phyloP scores from a whole-genome alignment of 192 early-diverging fungal species.

The Coemansia sp. region DNA sequence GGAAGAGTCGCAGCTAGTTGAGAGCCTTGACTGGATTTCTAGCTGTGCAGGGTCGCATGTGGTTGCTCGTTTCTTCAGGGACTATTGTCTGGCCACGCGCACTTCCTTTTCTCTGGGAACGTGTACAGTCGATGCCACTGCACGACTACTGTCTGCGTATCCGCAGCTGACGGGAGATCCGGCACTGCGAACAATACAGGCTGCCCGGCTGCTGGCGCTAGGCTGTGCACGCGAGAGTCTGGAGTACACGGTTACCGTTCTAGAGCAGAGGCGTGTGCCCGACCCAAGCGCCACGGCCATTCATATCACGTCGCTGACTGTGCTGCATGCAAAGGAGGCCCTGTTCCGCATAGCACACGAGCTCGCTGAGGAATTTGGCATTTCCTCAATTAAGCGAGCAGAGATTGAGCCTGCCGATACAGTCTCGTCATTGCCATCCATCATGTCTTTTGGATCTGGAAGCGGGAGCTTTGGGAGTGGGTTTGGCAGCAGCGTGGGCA shows the following conservation, averaged over 20 bases:
- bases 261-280: slow-evolving; percentile 42
- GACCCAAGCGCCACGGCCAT: slow-evolving; percentile 43
- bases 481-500: not conserved
- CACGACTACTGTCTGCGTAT: slow-evolving; percentile 16
- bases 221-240: slow-evolving; percentile 33
- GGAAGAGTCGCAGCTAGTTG: slow-evolving; percentile 34
- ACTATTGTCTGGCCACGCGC: slow-evolving; percentile 48
- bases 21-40: slow-evolving; percentile 30
- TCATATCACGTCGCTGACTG: slow-evolving; percentile 44
- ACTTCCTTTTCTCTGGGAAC: slow-evolving; percentile 30
- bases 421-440: not conserved
- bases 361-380: slow-evolving; percentile 55
- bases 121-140: slow-evolving; percentile 22
- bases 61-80: slow-evolving; percentile 34
- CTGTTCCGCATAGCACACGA: slow-evolving; percentile 52
- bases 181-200: slow-evolving; percentile 45
- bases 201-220: slow-evolving; percentile 38
- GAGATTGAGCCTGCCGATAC: slow-evolving; percentile 52
- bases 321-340: slow-evolving; percentile 37
- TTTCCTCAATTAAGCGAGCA: slow-evolving; percentile 45
- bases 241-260: slow-evolving; percentile 27
- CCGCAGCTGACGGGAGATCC: slow-evolving; percentile 32
- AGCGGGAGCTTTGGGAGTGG: slow-evolving; percentile 6
- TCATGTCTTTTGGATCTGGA: not conserved
- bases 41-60: slow-evolving; percentile 27